Conservation (phyloP, 345 rosid species). For the Eucalyptus guilfoylei region DNA sequence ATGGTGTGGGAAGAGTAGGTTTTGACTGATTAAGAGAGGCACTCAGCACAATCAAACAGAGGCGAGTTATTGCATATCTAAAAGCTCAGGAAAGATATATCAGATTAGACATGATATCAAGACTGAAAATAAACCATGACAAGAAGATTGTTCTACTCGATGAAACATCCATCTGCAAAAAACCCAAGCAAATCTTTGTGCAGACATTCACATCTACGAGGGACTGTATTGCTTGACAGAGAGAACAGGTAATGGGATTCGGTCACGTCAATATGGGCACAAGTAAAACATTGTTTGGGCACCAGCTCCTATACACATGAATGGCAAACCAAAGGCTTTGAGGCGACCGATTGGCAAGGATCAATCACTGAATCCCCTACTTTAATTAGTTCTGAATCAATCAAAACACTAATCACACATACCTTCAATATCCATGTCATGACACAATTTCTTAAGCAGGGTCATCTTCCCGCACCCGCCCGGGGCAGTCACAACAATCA, state of each 20-base stretch:
- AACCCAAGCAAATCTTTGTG: not conserved
- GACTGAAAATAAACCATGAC: too few relatives aligned
- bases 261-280: too few relatives aligned
- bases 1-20: not conserved
- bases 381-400: not conserved
- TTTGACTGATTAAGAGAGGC: not conserved
- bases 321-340: too few relatives aligned
- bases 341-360: too few relatives aligned
- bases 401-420: not conserved
- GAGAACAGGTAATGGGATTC: not conserved
- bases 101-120: too few relatives aligned
- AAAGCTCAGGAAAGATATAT: too few relatives aligned
- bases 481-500: not conserved
- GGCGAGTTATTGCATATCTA: not conserved
- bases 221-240: not conserved
- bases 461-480: not conserved
- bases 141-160: accelerated
- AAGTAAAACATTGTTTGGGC: accelerated
- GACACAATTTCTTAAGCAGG: not conserved
- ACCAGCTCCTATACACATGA: accelerated
- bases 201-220: too few relatives aligned
- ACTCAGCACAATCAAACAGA: not conserved
- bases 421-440: not conserved
- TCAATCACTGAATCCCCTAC: too few relatives aligned
- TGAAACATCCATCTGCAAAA: not conserved